Percentiles rank a stretch among this genome's conserved stretches.
These are phyloP conservation scores for Trichaptum fuscoviolaceum DNA, from an alignment of 768 basidiomycete genomes.

Conservation along the genomic window DNA sequence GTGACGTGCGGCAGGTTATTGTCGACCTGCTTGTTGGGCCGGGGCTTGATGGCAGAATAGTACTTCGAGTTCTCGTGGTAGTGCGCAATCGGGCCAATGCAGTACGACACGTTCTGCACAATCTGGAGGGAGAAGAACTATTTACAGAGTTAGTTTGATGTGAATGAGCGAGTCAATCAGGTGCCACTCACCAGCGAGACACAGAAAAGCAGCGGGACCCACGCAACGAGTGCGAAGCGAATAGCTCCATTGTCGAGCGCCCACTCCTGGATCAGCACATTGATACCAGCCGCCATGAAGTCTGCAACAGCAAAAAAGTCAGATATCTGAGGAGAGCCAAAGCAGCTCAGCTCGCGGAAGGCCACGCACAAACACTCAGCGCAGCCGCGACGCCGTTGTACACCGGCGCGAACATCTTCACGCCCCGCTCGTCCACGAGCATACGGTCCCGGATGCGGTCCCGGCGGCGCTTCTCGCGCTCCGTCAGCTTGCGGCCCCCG, in stretches of 20 bases:
- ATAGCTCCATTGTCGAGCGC: slow-evolving; percentile 40
- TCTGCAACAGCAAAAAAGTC: slow-evolving; percentile 29
- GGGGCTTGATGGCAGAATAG: slow-evolving; percentile 42
- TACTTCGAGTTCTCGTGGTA: slow-evolving; percentile 47
- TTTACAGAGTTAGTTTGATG: neutral
- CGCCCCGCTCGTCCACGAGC: slow-evolving; percentile 24
- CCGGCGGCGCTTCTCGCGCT: neutral
- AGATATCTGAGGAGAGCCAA: neutral
- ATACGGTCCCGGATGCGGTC: slow-evolving; percentile 12
- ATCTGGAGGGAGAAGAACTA: slow-evolving; percentile 39
- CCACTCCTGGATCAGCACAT: slow-evolving; percentile 52
- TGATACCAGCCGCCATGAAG: slow-evolving; percentile 61
- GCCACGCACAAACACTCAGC: slow-evolving; percentile 25
- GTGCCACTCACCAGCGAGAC: slow-evolving; percentile 35
- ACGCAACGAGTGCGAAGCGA: slow-evolving; percentile 37
- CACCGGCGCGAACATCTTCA: slow-evolving; percentile 31
- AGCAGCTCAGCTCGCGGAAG: neutral
- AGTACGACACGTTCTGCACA: slow-evolving; percentile 34
- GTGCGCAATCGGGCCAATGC: slow-evolving; percentile 49
- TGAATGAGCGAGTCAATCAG: neutral
- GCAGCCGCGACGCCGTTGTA: slow-evolving; percentile 32
- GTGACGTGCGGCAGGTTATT: slow-evolving; percentile 42
- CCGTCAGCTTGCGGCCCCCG: neutral
- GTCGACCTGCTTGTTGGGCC: slow-evolving; percentile 39
- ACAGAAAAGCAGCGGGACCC: slow-evolving; percentile 38